Percentiles rank a stretch among this genome's conserved stretches.
These are phyloP conservation scores for Sphaerulina populicola DNA, from an alignment of 2,329 filamentous ascomycete genomes.

Conservation along the genomic window DNA sequence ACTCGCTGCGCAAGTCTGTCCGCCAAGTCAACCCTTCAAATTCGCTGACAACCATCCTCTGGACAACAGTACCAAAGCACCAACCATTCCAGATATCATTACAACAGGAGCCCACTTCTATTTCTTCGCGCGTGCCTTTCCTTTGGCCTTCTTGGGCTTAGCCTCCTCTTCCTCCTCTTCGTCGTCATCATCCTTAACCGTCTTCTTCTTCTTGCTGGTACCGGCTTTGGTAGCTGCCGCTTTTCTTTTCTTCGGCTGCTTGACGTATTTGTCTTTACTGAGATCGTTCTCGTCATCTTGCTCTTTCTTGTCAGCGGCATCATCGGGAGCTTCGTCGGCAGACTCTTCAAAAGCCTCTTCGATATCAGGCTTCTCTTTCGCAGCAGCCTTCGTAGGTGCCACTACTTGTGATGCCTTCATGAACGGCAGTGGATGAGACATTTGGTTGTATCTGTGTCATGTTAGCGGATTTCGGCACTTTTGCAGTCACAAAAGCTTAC, in stretches of 20 bases:
- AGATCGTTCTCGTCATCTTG: conserved; percentile 64
- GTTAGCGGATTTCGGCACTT: conserved; percentile 17
- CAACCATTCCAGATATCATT: not conserved
- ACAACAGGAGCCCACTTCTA: conserved; percentile 1
- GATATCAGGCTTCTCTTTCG: conserved; percentile 76
- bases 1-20: too few relatives aligned
- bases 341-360: conserved; percentile 95
- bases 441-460: conserved; percentile 64
- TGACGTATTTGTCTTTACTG: conserved; percentile 94
- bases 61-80: not conserved
- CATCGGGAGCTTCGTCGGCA: conserved; percentile 52
- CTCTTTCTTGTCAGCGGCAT: conserved; percentile 39
- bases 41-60: too few relatives aligned
- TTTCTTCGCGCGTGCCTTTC: conserved; percentile 27
- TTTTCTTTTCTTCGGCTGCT: conserved; percentile 70
- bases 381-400: conserved; percentile 61
- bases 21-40: too few relatives aligned
- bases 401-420: conserved; percentile 80
- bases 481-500: conserved; percentile 46
- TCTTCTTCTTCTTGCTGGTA: conserved; percentile 51
- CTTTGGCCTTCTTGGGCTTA: conserved; percentile 40
- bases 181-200: conserved; percentile 58
- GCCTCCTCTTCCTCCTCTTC: conserved; percentile 32
- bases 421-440: conserved; percentile 83
- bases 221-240: conserved; percentile 42